These are phyloP conservation scores for Phytophthora tubulina DNA, from an alignment of 352 stramenopile genomes.

Conservation along the genomic window DNA sequence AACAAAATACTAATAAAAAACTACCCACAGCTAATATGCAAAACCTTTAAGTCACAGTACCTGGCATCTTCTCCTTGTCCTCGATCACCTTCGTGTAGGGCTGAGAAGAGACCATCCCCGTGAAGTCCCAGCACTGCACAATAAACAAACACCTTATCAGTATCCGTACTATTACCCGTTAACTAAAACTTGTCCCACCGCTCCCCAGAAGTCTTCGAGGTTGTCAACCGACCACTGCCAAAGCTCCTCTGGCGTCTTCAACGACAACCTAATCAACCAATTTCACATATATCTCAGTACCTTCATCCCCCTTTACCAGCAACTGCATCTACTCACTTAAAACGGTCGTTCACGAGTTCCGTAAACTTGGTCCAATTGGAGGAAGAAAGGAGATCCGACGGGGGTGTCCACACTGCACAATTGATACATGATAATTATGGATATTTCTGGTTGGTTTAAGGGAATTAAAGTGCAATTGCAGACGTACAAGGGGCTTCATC, in stretches of 20 bases:
- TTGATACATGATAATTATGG: not conserved
- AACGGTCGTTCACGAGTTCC: conserved; percentile 61
- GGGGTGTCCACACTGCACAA: conserved; percentile 67
- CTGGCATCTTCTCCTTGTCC: conserved; percentile 72
- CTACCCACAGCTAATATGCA: too few species aligned
- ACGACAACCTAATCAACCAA: conserved; percentile 37
- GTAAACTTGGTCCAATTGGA: conserved; percentile 83
- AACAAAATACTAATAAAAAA: not conserved
- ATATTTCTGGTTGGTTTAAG: not conserved
- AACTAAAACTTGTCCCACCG: conserved; percentile 29
- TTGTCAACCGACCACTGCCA: conserved; percentile 82
- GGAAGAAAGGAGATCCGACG: conserved; percentile 50
- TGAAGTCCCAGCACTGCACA: conserved; percentile 76
- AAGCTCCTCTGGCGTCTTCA: conserved; percentile 59
- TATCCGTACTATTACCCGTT: not conserved
- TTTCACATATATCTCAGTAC: not conserved
- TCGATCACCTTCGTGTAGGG: conserved; percentile 66
- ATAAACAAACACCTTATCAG: not conserved
- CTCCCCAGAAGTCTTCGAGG: conserved; percentile 72
- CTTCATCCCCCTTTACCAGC: not conserved
- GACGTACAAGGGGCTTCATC: conserved; percentile 5
- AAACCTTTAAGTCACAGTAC: not conserved
- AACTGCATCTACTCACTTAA: conserved; percentile 42
- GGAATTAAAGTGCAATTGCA: not conserved
- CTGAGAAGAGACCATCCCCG: conserved; percentile 63